phyloP scores from a whole-genome alignment of 176 grass and related monocot genomes.

The Oryza punctata region DNA sequence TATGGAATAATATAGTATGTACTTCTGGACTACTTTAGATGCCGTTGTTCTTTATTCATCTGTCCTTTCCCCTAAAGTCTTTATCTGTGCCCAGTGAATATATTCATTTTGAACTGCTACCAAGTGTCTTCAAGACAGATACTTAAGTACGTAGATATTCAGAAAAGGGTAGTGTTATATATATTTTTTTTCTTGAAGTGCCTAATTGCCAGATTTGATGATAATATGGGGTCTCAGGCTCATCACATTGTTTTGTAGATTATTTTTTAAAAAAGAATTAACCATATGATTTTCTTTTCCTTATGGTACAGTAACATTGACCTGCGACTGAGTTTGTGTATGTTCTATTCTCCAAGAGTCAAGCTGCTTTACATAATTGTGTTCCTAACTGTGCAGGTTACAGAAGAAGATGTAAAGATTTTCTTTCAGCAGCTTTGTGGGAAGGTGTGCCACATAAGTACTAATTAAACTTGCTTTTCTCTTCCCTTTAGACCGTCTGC shows the following conservation, averaged over 20 bases:
- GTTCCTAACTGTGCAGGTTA: conserved; percentile 59
- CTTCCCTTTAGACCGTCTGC: conserved; percentile 6
- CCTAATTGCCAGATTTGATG: background rate
- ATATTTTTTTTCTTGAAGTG: background rate
- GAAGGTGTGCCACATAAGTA: conserved; percentile 47
- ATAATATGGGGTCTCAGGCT: background rate
- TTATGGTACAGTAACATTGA: background rate
- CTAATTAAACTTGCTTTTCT: background rate
- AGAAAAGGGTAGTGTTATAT: background rate
- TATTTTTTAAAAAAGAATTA: background rate
- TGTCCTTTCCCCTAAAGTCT: background rate
- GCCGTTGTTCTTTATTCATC: background rate
- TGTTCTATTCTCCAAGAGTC: background rate
- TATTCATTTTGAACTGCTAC: background rate
- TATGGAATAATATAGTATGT: background rate
- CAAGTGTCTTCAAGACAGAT: conserved; percentile 1
- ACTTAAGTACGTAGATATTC: background rate
- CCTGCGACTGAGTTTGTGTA: background rate
- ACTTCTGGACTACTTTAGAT: background rate
- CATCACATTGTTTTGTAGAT: background rate
- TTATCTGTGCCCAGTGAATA: background rate
- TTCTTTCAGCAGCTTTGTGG: conserved; percentile 83
- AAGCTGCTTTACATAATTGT: conserved; percentile 3
- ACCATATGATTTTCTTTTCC: background rate
- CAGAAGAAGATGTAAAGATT: conserved; percentile 76